Evolutionary conservation across 495 filamentous ascomycete genomes (phyloP), one percentile per base, ranked within the genome.

Genomic region (Oidiodendron maius): DNA sequence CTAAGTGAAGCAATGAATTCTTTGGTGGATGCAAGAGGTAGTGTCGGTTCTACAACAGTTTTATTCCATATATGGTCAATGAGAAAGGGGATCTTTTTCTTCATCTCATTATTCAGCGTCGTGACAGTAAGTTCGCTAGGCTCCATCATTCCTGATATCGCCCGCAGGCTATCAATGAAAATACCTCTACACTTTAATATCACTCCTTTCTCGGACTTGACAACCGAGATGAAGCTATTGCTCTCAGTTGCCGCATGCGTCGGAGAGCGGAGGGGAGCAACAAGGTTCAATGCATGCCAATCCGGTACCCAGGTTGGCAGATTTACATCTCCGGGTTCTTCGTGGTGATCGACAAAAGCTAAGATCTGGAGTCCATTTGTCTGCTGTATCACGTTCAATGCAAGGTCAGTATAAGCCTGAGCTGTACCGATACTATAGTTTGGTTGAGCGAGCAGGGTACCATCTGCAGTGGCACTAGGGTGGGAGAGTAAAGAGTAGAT

Each of bases 221-320:
- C 26, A 24, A 50, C 18, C 10, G 38, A 42, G 9, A 50, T 42
- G 21, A 18, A 20, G 15, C 11, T 36, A 16, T 32, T 18, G 8
- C 26, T 50, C 25, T 23, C 26, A 23, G 39, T 4, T 36, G 47
- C 47, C 8, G 38, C 23, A 2, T 50, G 26, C n/a, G 47, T 50
- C 4, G 47, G 47, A 36, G 15, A 50, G 1, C 47, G 38, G 18
- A 50, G 47, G 24, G 47, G 47, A 35, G 47, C 47, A 32, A 50
- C 47, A 16, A 50, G 18, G 20, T 50, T 50, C 25, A 50, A 36
- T 15, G 47, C 47, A 34, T 50, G 47, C 47, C 47, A 50, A 24
- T 50, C 47, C 21, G 47, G 47, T 20, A 50, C 47, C 47, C 47
- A 50, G 38, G n/a, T 50, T 2, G 47, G 47, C 23, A 50, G 26